Percentiles rank a stretch among this genome's conserved stretches.
These are phyloP conservation scores for Penicillium odoratum DNA, from an alignment of 495 filamentous ascomycete species.

Conservation along the genomic window DNA sequence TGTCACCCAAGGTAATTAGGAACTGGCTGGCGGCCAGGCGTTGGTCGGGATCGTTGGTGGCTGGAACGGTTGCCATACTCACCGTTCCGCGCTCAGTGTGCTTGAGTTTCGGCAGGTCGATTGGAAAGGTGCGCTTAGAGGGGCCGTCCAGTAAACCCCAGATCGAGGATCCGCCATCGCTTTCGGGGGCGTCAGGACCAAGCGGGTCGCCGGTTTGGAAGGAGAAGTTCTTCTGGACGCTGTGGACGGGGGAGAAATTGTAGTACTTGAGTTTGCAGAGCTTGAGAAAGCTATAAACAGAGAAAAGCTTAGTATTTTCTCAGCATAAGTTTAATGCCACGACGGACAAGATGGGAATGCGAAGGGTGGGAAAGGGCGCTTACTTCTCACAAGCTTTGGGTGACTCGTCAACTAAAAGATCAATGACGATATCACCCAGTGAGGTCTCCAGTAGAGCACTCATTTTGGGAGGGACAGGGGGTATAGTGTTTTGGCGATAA, in stretches of 20 bases:
- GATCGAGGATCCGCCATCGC: conserved; percentile 88
- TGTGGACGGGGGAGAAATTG: conserved; percentile 90
- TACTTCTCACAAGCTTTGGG: conserved; percentile 92
- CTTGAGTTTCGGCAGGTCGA: conserved; percentile 80
- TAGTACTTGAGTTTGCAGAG: conserved; percentile 98
- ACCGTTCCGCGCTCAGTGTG: conserved; percentile 86
- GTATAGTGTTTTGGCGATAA: not conserved
- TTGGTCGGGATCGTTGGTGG: conserved; percentile 73
- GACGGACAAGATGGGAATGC: conserved; percentile 8
- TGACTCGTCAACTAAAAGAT: conserved; percentile 81
- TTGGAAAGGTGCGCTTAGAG: conserved; percentile 74
- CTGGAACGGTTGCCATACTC: conserved; percentile 87
- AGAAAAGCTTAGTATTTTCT: conserved; percentile 54
- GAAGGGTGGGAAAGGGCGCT: conserved; percentile 29
- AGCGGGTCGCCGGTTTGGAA: conserved; percentile 95
- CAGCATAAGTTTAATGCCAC: conserved; percentile 30
- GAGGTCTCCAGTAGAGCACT: conserved; percentile 89
- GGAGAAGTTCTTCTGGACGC: conserved; percentile 86
- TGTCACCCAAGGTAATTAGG: conserved; percentile 82
- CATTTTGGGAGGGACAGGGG: conserved; percentile 40
- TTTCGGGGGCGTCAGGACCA: conserved; percentile 75
- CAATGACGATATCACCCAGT: conserved; percentile 88
- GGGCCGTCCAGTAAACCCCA: conserved; percentile 80
- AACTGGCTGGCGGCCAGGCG: conserved; percentile 86
- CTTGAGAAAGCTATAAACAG: conserved; percentile 78